A percentile compares a stretch with the other conserved stretches of the same genome.
Conservation (phyloP, 1,139 yeast species). For the Taiozyma sp. region DNA sequence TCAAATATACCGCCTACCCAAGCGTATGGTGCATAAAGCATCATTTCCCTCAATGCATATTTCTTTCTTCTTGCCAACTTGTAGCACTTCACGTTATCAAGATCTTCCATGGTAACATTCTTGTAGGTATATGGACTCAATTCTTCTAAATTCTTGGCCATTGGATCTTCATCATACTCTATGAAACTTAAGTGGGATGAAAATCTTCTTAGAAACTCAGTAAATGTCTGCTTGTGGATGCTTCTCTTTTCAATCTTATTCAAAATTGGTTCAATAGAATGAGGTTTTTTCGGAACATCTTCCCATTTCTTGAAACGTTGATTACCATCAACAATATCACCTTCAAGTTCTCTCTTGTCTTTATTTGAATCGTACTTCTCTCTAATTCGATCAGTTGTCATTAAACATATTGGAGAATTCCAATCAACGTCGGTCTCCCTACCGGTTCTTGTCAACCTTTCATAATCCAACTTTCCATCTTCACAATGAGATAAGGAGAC, state of each 20-base stretch:
- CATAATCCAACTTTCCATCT: conserved; percentile 47
- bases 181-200: conserved; percentile 9
- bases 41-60: conserved; percentile 45
- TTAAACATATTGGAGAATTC: conserved; percentile 48
- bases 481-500: conserved; percentile 51
- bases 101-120: conserved; percentile 14
- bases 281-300: conserved; percentile 6
- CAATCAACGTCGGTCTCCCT: conserved; percentile 45
- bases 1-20: conserved; percentile 65
- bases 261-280: background rate
- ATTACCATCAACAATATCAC: background rate
- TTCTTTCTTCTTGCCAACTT: conserved; percentile 61
- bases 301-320: background rate
- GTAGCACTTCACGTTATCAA: conserved; percentile 42
- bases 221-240: conserved; percentile 7
- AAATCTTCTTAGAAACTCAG: conserved; percentile 9
- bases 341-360: background rate
- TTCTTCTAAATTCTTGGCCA: conserved; percentile 11
- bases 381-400: conserved; percentile 27
- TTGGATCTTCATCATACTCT: conserved; percentile 16
- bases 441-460: conserved; percentile 33
- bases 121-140: conserved; percentile 10
- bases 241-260: background rate
- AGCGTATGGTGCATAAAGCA: conserved; percentile 53
- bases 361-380: conserved; percentile 1